These are phyloP conservation scores for Zalaria obscura DNA, from an alignment of 2,329 filamentous ascomycete species.

Conservation along the genomic window DNA sequence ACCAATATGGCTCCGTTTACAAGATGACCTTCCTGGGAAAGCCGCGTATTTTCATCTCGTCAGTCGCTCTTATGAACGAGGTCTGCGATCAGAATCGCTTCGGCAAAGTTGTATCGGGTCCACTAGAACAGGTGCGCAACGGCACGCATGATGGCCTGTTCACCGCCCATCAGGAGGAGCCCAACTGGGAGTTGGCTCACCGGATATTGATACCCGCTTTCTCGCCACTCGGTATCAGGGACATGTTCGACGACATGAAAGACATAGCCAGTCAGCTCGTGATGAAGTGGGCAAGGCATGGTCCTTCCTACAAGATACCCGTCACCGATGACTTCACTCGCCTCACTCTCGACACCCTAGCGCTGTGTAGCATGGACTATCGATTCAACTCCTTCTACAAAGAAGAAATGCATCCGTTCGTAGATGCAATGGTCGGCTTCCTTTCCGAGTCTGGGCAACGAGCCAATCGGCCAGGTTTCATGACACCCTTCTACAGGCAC, in stretches of 20 bases:
- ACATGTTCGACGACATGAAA: conserved; percentile 27
- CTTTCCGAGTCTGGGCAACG: conserved; percentile 42
- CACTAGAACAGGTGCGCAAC: conserved; percentile 42
- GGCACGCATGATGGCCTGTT: conserved; percentile 32
- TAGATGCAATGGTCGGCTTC: conserved; percentile 52
- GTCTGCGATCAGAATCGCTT: conserved; percentile 34
- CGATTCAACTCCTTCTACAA: conserved; percentile 65
- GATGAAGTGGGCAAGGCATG: conserved; percentile 19
- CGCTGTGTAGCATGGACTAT: conserved; percentile 55
- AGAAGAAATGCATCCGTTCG: conserved; percentile 55
- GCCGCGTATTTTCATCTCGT: conserved; percentile 10
- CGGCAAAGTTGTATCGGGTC: conserved; percentile 39
- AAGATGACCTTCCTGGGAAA: conserved; percentile 7
- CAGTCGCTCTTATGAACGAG: conserved; percentile 20
- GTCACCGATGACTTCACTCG: conserved; percentile 56
- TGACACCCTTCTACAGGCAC: conserved; percentile 27
- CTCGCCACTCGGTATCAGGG: conserved; percentile 28
- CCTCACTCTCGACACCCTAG: conserved; percentile 59
- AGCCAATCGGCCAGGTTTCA: conserved; percentile 31
- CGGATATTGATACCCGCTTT: conserved; percentile 32
- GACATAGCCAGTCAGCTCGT: conserved; percentile 20
- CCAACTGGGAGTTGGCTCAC: conserved; percentile 26
- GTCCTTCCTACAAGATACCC: conserved; percentile 41
- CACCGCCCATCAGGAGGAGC: conserved; percentile 23
- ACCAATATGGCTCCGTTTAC: conserved; percentile 11